These are phyloP conservation scores for Mycocentrospora acerina DNA, from an alignment of 2,329 filamentous ascomycete genomes.

Conservation along the genomic window DNA sequence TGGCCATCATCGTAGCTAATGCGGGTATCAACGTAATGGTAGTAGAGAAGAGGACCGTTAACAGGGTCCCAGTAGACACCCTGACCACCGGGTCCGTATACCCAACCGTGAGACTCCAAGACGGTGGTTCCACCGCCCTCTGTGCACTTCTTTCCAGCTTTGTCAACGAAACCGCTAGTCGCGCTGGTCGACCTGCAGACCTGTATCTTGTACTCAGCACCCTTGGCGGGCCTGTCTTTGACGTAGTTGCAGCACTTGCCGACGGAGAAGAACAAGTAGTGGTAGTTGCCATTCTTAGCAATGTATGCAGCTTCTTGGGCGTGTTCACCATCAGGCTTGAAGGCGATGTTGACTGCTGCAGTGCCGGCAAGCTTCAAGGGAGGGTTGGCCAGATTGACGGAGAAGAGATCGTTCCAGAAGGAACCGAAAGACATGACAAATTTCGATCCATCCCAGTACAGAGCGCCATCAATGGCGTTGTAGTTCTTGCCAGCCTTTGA, in stretches of 20 bases:
- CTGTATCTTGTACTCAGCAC: conserved; percentile 66
- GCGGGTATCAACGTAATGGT: conserved; percentile 61
- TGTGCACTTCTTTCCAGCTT: conserved; percentile 55
- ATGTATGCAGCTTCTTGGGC: conserved; percentile 61
- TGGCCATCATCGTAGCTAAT: conserved; percentile 55
- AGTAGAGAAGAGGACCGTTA: conserved; percentile 60
- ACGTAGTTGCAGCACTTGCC: conserved; percentile 66
- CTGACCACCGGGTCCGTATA: conserved; percentile 69
- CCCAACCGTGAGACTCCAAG: conserved; percentile 58
- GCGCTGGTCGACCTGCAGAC: conserved; percentile 61
- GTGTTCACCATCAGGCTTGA: conserved; percentile 53
- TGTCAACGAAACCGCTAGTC: conserved; percentile 59
- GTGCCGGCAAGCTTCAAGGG: conserved; percentile 34
- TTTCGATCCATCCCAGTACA: conserved; percentile 46
- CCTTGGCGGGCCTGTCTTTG: conserved; percentile 51
- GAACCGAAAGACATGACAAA: conserved; percentile 64
- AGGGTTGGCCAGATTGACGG: conserved; percentile 52
- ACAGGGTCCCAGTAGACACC: conserved; percentile 56
- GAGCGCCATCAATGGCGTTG: conserved; percentile 56
- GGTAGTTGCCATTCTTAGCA: conserved; percentile 58
- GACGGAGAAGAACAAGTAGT: conserved; percentile 65
- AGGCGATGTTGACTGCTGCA: conserved; percentile 54
- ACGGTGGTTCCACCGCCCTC: conserved; percentile 62
- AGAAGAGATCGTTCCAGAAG: conserved; percentile 68
- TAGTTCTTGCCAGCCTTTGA: conserved; percentile 43